Conservation (phyloP, 2,329 filamentous ascomycete genomes). For the Sarocladium oryzae region DNA sequence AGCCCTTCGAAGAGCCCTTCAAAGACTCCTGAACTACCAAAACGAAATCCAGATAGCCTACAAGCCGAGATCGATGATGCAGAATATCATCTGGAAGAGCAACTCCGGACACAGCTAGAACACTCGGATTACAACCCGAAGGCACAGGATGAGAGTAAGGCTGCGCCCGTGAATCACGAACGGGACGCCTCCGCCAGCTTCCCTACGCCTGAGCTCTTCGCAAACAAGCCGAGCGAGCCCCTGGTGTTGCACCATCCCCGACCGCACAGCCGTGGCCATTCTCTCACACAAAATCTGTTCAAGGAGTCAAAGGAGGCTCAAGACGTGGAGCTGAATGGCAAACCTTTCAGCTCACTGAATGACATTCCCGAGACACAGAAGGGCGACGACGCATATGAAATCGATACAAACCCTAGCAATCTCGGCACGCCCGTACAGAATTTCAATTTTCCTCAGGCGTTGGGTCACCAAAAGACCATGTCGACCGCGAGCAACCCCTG, state of each 20-base stretch:
- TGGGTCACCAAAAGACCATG: slow-evolving; percentile 44
- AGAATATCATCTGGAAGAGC: slow-evolving; percentile 77
- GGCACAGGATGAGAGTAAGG: slow-evolving; percentile 27
- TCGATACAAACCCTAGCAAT: slow-evolving; percentile 69
- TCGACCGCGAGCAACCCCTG: slow-evolving; percentile 59
- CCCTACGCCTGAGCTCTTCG: slow-evolving; percentile 45
- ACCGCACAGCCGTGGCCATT: slow-evolving; percentile 68
- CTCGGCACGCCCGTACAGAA: slow-evolving; percentile 55
- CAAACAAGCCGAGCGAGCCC: slow-evolving; percentile 45
- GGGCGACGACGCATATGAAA: slow-evolving; percentile 53
- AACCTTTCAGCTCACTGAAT: slow-evolving; percentile 31
- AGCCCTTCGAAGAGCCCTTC: slow-evolving; percentile 40
- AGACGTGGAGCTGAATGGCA: slow-evolving; percentile 31
- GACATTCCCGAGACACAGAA: slow-evolving; percentile 33
- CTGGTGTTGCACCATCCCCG: slow-evolving; percentile 63
- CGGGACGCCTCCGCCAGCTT: slow-evolving; percentile 27
- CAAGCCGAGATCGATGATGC: slow-evolving; percentile 82
- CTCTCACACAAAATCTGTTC: slow-evolving; percentile 61
- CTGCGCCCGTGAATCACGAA: not conserved
- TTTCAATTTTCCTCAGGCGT: slow-evolving; percentile 38
- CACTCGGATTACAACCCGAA: slow-evolving; percentile 71
- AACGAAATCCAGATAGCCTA: slow-evolving; percentile 58
- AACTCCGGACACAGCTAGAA: slow-evolving; percentile 71
- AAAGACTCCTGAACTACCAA: slow-evolving; percentile 45
- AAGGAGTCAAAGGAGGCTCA: slow-evolving; percentile 46